Percentiles rank a stretch among this genome's conserved stretches.
Conservation (phyloP, 805 yeast species). For the Metschnikowia anglica region DNA sequence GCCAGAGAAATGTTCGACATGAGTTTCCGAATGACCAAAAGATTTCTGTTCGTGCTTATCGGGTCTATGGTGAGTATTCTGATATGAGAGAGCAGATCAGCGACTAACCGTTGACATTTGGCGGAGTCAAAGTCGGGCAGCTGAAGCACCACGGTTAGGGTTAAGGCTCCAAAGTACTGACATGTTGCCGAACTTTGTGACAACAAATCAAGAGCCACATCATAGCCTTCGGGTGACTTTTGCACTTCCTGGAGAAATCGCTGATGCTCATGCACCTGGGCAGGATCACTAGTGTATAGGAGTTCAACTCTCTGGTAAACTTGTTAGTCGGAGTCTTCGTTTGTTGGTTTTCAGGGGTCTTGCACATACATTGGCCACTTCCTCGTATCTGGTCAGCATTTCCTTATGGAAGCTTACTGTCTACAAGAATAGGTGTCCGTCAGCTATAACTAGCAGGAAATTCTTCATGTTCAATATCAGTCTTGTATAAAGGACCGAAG, state of each 20-base stretch:
- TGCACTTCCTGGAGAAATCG: slow-evolving; percentile 58
- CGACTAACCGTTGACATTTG: slow-evolving; percentile 9
- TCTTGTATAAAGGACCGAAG: too few species aligned
- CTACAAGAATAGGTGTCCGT: too few species aligned
- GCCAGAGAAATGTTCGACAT: slow-evolving; percentile 53
- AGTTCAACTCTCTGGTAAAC: slow-evolving; percentile 36
- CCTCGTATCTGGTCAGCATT: slow-evolving; percentile 10
- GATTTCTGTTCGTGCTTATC: slow-evolving; percentile 1
- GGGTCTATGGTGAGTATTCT: slow-evolving; percentile 5
- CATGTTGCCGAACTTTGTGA: slow-evolving; percentile 42
- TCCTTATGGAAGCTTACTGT: background rate
- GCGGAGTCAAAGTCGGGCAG: slow-evolving; percentile 19
- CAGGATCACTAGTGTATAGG: slow-evolving; percentile 43
- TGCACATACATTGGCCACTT: slow-evolving; percentile 14
- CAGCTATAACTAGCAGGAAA: too few species aligned
- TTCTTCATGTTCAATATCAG: too few species aligned
- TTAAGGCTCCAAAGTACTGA: slow-evolving; percentile 79
- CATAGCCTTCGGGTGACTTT: slow-evolving; percentile 53
- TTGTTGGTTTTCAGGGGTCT: background rate
- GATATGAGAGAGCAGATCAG: slow-evolving; percentile 11
- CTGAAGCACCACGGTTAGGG: slow-evolving; percentile 64
- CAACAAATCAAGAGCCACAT: slow-evolving; percentile 56
- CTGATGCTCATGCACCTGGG: slow-evolving; percentile 47
- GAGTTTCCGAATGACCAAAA: slow-evolving; percentile 55
- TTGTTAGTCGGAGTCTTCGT: background rate